A percentile compares a stretch with the other conserved stretches of the same genome.
Conservation (phyloP, 805 yeast species). For the Ascoidea asiatica region DNA sequence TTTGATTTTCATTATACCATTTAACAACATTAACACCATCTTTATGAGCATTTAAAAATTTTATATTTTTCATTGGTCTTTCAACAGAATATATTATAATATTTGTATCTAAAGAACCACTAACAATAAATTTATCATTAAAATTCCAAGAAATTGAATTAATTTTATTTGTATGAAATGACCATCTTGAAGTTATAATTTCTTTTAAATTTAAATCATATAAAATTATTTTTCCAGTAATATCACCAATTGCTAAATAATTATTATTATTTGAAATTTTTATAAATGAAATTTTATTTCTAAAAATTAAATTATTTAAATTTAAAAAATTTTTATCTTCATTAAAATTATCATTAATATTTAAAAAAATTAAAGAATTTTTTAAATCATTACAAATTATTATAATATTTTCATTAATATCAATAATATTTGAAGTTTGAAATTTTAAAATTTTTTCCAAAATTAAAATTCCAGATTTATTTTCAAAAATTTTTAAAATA, state of each 20-base stretch:
- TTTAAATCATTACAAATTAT: slow-evolving; percentile 35
- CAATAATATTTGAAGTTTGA: slow-evolving; percentile 30
- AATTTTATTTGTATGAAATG: slow-evolving; percentile 81
- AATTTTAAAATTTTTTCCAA: slow-evolving; percentile 20
- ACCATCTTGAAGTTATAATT: slow-evolving; percentile 81
- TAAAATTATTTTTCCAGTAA: slow-evolving; percentile 73
- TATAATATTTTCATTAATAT: slow-evolving; percentile 25
- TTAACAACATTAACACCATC: slow-evolving; percentile 68
- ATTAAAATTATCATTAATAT: slow-evolving; percentile 13
- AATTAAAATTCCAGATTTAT: slow-evolving; percentile 16
- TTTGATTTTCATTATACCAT: slow-evolving; percentile 41
- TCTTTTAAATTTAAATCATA: slow-evolving; percentile 40
- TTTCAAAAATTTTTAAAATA: slow-evolving; percentile 19
- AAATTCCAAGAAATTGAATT: slow-evolving; percentile 67
- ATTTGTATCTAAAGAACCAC: slow-evolving; percentile 77
- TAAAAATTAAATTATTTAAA: slow-evolving; percentile 1
- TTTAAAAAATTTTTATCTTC: too few species aligned
- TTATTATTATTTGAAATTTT: slow-evolving; percentile 59
- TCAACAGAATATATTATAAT: slow-evolving; percentile 68
- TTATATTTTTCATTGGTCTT: slow-evolving; percentile 65
- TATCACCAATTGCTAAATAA: slow-evolving; percentile 74
- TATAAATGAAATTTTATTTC: slow-evolving; percentile 34
- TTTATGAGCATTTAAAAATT: slow-evolving; percentile 70
- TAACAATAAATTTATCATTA: slow-evolving; percentile 58
- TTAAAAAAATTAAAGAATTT: slow-evolving; percentile 26